Base-by-base conservation (phyloP, 2,329 filamentous ascomycete genomes). In the Verticillium albo-atrum region DNA sequence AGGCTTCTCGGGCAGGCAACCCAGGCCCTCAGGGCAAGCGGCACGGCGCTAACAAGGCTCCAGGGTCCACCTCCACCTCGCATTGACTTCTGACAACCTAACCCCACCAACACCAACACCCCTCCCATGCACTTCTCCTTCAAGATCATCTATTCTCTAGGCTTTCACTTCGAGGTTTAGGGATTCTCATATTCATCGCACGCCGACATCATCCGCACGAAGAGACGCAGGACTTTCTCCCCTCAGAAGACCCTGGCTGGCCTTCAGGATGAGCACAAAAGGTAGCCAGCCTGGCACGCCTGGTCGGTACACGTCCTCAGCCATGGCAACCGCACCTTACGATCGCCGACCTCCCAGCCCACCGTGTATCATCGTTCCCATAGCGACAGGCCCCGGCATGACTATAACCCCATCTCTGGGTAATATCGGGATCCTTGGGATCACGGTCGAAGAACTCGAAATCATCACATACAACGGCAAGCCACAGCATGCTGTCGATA, bases 391-490 rank as follows among this genome's bases (percentile, higher is more conserved):
- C n/a, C 37, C n/a, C 30, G 57, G 30, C n/a, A 34, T 58, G n/a
- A 56, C 20, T 27, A 7, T 62, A 74, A 17, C 81, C 82, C 1
- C 70, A 70, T n/a, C 77, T n/a, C 77, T 75, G 57, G 68, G 72
- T 3, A 72, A 75, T 27, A 68, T 79, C 27, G 75, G 77, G 55
- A 68, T 77, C 3, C 64, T 70, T n/a, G 70, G 72, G 15, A 69
- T 84, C 54, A 78, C 77, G 4, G 58, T 63, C 7, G 64, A 71
- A 0, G 78, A 87, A 37, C 68, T 85, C 3, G 62, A 65, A 32
- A 74, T 78, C 62, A 81, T 87, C 65, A 84, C 82, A 1, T 64
- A 28, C 17, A 34, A 32, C 27, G 12, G 42, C 14, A 57, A 17
- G 9, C 62, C 64, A 2, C 77, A 82, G 62, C 55, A 67, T 1